Conservation (phyloP, 148 eudicot genomes). For the Persicaria maculosa region DNA sequence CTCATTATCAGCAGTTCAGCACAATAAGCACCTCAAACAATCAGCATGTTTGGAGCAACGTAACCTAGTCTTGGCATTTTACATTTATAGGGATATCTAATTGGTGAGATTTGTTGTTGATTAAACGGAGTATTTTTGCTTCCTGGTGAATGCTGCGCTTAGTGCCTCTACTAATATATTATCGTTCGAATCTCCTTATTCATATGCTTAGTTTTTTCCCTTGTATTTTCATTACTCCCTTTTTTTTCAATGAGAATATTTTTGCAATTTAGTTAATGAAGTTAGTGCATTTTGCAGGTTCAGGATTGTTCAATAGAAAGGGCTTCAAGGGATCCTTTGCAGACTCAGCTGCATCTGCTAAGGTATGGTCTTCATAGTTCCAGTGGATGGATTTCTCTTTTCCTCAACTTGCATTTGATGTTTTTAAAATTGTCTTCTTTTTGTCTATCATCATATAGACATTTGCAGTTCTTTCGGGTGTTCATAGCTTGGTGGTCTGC, state of each 20-base stretch:
- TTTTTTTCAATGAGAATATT: not conserved
- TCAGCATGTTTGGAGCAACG: no score
- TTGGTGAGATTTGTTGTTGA: not conserved
- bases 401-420: not conserved
- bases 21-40: no score
- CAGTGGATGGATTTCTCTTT: not conserved
- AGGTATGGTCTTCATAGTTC: conserved; percentile 31
- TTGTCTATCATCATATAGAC: conserved; percentile 36
- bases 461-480: conserved; percentile 85
- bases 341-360: conserved; percentile 76
- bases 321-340: conserved; percentile 84
- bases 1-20: no score
- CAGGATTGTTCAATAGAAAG: conserved; percentile 67
- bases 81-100: not conserved
- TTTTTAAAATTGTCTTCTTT: not conserved
- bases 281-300: conserved; percentile 31
- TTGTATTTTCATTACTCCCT: not conserved
- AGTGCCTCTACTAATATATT: not conserved
- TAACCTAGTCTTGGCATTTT: not conserved
- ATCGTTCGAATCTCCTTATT: not conserved
- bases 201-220: not conserved
- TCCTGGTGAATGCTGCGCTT: not conserved
- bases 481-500: conserved; percentile 80
- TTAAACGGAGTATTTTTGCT: not conserved
- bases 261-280: not conserved